Base-by-base conservation (phyloP, 2,329 filamentous ascomycete species). In the Septoria petroselini region DNA sequence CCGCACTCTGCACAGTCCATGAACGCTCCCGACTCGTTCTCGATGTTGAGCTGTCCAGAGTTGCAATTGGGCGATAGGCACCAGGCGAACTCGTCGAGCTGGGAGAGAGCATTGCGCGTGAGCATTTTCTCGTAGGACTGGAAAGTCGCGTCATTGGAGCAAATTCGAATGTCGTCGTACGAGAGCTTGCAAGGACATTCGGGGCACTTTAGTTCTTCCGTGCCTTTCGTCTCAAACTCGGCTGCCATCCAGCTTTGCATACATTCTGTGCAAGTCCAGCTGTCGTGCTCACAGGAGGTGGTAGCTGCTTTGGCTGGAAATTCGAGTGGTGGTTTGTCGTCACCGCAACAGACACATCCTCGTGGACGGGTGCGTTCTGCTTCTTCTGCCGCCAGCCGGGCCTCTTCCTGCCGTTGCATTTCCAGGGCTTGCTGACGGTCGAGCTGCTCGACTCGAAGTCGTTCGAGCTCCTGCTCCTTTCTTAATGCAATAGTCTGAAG, bases 131-230 rank as follows among this genome's bases (percentile, higher is more conserved):
- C 72, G 53, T 79, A 80, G 68, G 68, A 69, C 7, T 65, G 61
- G 48, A 77, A 77, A 0, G 72, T 71, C 4, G 71, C 66, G 0
- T 61, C 41, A 12, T 74, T 69, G 1, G 78, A 76, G 45, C 72
- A 73, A 0, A 65, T 64, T 50, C 71, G 68, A 2, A 82, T 68
- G 14, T 76, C 73, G 12, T 65, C 61, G 53, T 75, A 73, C 7
- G 66, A 58, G 1, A 83, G 64, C 0, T 59, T 55, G 19, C 65
- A 66, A 2, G 68, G 58, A 54, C 80, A 83, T 41, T 78, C 73
- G 0, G 78, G 77, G 43, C 80, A 83, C 37, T 65, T 66, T 33
- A 82, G 71, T 7, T 74, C 68, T 27, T 73, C 71, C 71, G 73
- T 75, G 1, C 69, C 61, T 45, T 70, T 70, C 6, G 54, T 49